A percentile compares a stretch with the other conserved stretches of the same genome.
phyloP scores from a whole-genome alignment of 768 basidiomycete genomes.

The Porphyrellus cyaneotinctus region DNA sequence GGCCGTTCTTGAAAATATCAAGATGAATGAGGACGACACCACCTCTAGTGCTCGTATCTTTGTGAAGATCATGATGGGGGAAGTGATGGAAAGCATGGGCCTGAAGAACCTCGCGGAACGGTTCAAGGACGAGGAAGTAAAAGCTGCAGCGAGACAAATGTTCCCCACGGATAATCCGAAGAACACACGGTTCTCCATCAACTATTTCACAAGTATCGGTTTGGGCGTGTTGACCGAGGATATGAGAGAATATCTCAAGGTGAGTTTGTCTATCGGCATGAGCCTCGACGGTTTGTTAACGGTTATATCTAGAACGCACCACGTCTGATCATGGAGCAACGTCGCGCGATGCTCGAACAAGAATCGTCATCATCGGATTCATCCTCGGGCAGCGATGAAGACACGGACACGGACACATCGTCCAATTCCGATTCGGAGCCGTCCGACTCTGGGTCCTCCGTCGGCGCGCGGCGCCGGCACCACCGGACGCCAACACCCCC shows the following conservation, averaged over 20 bases:
- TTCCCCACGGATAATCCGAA: slow-evolving; percentile 97
- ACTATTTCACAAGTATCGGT: slow-evolving; percentile 96
- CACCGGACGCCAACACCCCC: slow-evolving; percentile 35
- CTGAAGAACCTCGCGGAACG: slow-evolving; percentile 81
- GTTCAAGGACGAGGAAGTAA: slow-evolving; percentile 85
- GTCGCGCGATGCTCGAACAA: slow-evolving; percentile 80
- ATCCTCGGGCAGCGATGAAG: slow-evolving; percentile 31
- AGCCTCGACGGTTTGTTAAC: neutral
- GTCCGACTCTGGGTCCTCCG: slow-evolving; percentile 37
- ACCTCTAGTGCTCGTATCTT: slow-evolving; percentile 96
- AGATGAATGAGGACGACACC: slow-evolving; percentile 96
- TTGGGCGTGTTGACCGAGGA: slow-evolving; percentile 88
- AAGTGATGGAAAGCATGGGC: slow-evolving; percentile 94
- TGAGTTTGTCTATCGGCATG: slow-evolving; percentile 32
- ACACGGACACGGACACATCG: slow-evolving; percentile 31
- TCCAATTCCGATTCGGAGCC: slow-evolving; percentile 37
- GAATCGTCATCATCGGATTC: slow-evolving; percentile 45
- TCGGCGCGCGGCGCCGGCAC: slow-evolving; percentile 24
- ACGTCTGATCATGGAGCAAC: slow-evolving; percentile 88
- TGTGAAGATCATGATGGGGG: slow-evolving; percentile 92
- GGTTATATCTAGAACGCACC: slow-evolving; percentile 73
- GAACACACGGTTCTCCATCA: slow-evolving; percentile 94
- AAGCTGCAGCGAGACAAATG: slow-evolving; percentile 69
- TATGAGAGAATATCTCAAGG: slow-evolving; percentile 95
- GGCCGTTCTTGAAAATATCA: slow-evolving; percentile 78